Conservation (phyloP, 495 filamentous ascomycete genomes). For the Aspergillus baeticus region DNA sequence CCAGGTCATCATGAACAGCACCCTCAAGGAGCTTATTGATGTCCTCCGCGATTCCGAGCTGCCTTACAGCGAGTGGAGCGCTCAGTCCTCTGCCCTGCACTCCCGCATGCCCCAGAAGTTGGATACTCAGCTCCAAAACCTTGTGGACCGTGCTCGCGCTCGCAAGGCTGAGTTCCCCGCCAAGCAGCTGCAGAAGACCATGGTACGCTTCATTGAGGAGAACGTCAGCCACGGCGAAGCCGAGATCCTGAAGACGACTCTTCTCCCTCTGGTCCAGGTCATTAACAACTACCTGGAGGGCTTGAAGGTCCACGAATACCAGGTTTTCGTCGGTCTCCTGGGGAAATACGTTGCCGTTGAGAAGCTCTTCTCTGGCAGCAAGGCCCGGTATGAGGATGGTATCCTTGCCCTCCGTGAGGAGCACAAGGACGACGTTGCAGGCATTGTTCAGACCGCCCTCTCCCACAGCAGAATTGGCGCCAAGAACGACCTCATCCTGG, state of each 20-base stretch:
- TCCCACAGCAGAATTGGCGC: slow-evolving; percentile 89
- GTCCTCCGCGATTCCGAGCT: slow-evolving; percentile 88
- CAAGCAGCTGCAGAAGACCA: slow-evolving; percentile 79
- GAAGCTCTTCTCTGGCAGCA: slow-evolving; percentile 79
- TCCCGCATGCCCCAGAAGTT: slow-evolving; percentile 94
- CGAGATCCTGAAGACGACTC: slow-evolving; percentile 67
- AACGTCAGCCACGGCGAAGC: slow-evolving; percentile 68
- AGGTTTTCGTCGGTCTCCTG: slow-evolving; percentile 73
- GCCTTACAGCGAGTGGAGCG: slow-evolving; percentile 94
- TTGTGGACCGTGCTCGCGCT: slow-evolving; percentile 76
- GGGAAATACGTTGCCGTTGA: slow-evolving; percentile 81
- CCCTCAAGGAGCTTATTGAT: slow-evolving; percentile 83
- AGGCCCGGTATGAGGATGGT: slow-evolving; percentile 88
- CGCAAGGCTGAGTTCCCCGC: slow-evolving; percentile 88
- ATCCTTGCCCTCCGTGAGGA: slow-evolving; percentile 92
- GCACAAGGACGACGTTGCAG: slow-evolving; percentile 85
- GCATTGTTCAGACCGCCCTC: slow-evolving; percentile 82
- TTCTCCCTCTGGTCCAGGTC: slow-evolving; percentile 76
- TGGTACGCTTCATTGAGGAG: slow-evolving; percentile 86
- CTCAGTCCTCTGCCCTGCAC: slow-evolving; percentile 92
- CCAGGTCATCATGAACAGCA: slow-evolving; percentile 89
- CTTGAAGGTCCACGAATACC: slow-evolving; percentile 86
- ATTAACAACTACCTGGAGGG: slow-evolving; percentile 84
- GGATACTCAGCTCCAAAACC: slow-evolving; percentile 72
- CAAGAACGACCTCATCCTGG: slow-evolving; percentile 92